A percentile compares a stretch with the other conserved stretches of the same genome.
phyloP scores from a whole-genome alignment of 768 basidiomycete species.

The Russula sp. region DNA sequence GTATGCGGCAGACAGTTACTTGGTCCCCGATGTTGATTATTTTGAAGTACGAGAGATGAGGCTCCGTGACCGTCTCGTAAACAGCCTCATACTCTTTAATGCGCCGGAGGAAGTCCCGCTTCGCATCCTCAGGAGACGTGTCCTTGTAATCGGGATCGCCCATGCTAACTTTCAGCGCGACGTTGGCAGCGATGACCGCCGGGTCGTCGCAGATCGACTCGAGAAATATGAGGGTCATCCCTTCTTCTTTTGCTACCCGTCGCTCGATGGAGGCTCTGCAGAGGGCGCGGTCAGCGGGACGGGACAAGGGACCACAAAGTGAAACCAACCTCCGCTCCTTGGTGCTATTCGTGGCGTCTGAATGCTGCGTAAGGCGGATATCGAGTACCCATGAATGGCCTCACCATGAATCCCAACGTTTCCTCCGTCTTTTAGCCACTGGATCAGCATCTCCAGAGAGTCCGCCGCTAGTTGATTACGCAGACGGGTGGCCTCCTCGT shows the following conservation, averaged over 20 bases:
- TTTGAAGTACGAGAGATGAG: slow-evolving; percentile 81
- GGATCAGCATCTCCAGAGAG: slow-evolving; percentile 89
- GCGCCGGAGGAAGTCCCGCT: slow-evolving; percentile 83
- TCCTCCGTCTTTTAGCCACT: slow-evolving; percentile 91
- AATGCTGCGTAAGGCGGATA: slow-evolving; percentile 2
- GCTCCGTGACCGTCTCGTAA: slow-evolving; percentile 93
- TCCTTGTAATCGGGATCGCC: slow-evolving; percentile 98
- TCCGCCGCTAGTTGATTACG: slow-evolving; percentile 86
- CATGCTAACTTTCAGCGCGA: slow-evolving; percentile 90
- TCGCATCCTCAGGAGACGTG: slow-evolving; percentile 76
- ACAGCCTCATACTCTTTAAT: slow-evolving; percentile 93
- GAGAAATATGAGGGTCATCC: slow-evolving; percentile 85
- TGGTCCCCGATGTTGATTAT: slow-evolving; percentile 92
- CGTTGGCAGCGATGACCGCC: slow-evolving; percentile 88
- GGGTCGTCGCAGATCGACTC: slow-evolving; percentile 96
- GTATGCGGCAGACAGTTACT: slow-evolving; percentile 79
- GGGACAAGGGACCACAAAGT: neutral
- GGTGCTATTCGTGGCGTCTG: slow-evolving; percentile 97
- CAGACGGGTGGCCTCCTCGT: slow-evolving; percentile 64
- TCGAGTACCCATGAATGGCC: slow-evolving; percentile 16
- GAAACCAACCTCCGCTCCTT: slow-evolving; percentile 55
- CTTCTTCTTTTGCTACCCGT: slow-evolving; percentile 81
- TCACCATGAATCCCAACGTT: slow-evolving; percentile 97
- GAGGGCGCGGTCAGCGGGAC: neutral
- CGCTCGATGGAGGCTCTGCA: slow-evolving; percentile 73